Percentiles rank a stretch among this genome's conserved stretches.
These are phyloP conservation scores for Stachybotrys echinatus DNA, from an alignment of 2,329 filamentous ascomycete genomes.

Conservation along the genomic window DNA sequence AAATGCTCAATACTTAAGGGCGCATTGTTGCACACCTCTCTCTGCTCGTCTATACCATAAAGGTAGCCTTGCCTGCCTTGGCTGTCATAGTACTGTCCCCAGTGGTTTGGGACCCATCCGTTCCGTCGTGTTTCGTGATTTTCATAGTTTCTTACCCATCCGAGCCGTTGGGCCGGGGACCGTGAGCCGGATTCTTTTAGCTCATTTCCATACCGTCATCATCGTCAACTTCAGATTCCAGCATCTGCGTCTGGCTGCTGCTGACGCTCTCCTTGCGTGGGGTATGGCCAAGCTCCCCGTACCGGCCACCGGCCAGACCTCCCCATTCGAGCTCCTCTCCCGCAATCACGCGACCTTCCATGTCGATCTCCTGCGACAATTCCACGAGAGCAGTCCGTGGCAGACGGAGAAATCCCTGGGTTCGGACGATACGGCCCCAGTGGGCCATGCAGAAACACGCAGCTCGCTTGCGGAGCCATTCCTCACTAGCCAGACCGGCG, in stretches of 20 bases:
- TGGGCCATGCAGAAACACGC: conserved; percentile 86
- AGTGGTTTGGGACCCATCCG: too few species aligned
- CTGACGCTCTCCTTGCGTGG: conserved; percentile 55
- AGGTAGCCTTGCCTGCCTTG: too few species aligned
- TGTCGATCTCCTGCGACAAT: conserved; percentile 87
- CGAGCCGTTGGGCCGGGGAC: too few species aligned
- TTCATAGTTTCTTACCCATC: not conserved
- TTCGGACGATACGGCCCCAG: conserved; percentile 92
- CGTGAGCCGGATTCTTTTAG: too few species aligned
- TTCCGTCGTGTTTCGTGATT: not conserved
- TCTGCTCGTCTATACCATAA: too few species aligned
- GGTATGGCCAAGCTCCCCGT: conserved; percentile 31
- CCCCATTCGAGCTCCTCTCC: conserved; percentile 72
- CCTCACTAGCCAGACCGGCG: conserved; percentile 81
- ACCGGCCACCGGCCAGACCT: conserved; percentile 38
- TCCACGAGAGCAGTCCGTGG: conserved; percentile 79
- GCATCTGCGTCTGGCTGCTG: conserved; percentile 51
- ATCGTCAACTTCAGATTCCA: conserved; percentile 54
- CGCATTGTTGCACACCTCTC: too few species aligned
- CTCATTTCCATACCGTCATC: conserved; percentile 59
- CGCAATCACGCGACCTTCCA: conserved; percentile 83
- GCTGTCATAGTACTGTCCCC: too few species aligned
- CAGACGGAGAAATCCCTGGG: conserved; percentile 76
- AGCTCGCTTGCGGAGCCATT: conserved; percentile 86
- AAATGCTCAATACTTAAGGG: too few species aligned